Conservation (phyloP, 176 grass and related monocot species). For the Triticum dicoccoides region DNA sequence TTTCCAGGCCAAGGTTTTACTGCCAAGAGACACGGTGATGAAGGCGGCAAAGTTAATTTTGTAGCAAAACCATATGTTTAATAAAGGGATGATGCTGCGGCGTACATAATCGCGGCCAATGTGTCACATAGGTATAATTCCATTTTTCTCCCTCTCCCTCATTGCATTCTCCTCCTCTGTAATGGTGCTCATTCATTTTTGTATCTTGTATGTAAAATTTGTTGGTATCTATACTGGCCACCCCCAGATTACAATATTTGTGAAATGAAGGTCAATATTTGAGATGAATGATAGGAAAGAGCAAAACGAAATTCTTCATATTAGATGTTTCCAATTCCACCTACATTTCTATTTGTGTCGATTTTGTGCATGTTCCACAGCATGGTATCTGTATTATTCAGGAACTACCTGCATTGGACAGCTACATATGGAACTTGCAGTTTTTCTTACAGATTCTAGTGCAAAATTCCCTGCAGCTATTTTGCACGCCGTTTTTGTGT, state of each 20-base stretch:
- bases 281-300: conserved; percentile 27
- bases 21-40: conserved; percentile 32
- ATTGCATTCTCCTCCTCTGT: conserved; percentile 21
- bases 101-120: conserved; percentile 51
- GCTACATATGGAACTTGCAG: background rate
- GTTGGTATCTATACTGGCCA: conserved; percentile 31
- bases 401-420: background rate
- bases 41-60: conserved; percentile 33
- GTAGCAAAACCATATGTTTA: conserved; percentile 30
- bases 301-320: background rate
- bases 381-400: conserved; percentile 6
- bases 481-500: background rate
- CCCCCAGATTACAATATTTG: conserved; percentile 10
- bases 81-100: conserved; percentile 63
- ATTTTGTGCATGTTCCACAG: background rate
- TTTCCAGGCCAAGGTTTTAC: conserved; percentile 51
- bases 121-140: conserved; percentile 54
- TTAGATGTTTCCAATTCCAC: background rate
- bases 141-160: conserved; percentile 18
- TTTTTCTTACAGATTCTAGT: background rate
- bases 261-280: conserved; percentile 41
- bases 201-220: conserved; percentile 50
- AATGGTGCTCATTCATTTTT: conserved; percentile 30
- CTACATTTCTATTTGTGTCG: background rate
- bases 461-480: background rate